Percentiles rank a stretch among this genome's conserved stretches.
Conservation (phyloP, 129 eudicot species). For the Erigeron canadensis region DNA sequence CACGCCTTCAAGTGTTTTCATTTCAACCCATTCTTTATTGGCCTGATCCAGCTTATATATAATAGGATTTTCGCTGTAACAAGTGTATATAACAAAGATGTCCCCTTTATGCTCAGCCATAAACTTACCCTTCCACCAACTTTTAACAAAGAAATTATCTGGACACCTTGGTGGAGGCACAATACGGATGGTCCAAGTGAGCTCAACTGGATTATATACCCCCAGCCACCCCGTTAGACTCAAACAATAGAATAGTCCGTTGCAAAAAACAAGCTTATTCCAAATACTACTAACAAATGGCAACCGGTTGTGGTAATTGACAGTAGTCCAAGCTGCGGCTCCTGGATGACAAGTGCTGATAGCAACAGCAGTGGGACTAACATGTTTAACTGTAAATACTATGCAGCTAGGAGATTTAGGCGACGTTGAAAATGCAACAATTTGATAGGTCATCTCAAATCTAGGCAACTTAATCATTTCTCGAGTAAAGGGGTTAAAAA, state of each 20-base stretch:
- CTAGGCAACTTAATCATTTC: constrained; percentile 71
- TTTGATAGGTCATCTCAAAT: constrained; percentile 67
- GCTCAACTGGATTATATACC: constrained; percentile 62
- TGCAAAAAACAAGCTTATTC: constrained; percentile 78
- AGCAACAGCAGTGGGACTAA: constrained; percentile 74
- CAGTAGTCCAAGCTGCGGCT: constrained; percentile 79
- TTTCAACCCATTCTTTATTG: constrained; percentile 69
- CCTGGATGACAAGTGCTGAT: constrained; percentile 85
- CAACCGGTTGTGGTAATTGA: constrained; percentile 73
- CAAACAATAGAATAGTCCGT: constrained; percentile 70
- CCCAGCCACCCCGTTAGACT: constrained; percentile 93
- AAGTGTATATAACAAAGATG: constrained; percentile 70
- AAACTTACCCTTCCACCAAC: constrained; percentile 94
- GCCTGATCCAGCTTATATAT: constrained; percentile 67
- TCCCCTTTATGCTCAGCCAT: constrained; percentile 87
- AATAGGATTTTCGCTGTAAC: constrained; percentile 70
- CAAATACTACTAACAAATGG: constrained; percentile 91
- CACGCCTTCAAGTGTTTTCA: constrained; percentile 62
- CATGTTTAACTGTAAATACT: constrained; percentile 77
- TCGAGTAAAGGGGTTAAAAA: constrained; percentile 70
- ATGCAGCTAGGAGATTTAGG: constrained; percentile 64
- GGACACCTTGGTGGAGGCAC: constrained; percentile 91
- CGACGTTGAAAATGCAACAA: constrained; percentile 70
- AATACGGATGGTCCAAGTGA: constrained; percentile 69
- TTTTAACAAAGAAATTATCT: constrained; percentile 68